Conservation (phyloP, 441 rosid genomes). For the Francoa sonchifolia region DNA sequence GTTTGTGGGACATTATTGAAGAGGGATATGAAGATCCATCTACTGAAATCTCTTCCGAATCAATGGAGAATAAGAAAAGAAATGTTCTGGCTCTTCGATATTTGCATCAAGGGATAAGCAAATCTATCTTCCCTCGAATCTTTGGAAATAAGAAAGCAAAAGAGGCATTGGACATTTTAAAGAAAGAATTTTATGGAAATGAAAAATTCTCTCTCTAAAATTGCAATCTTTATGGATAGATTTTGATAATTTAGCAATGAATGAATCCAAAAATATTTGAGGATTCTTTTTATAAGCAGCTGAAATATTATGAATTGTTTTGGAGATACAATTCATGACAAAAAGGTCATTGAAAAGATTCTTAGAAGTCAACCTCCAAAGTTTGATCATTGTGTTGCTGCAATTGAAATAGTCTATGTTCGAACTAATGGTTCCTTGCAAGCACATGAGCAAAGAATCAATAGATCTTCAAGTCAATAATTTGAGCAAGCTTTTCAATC, state of each 20-base stretch:
- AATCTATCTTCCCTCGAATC: neutral
- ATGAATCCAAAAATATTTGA: neutral
- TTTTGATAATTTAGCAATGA: constrained; percentile 1
- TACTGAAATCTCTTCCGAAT: neutral
- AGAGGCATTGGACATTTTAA: neutral
- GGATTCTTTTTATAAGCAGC: neutral
- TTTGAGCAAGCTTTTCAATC: neutral
- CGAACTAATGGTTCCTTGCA: neutral
- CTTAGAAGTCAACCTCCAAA: neutral
- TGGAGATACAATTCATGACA: neutral
- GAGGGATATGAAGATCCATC: neutral
- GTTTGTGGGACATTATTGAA: neutral
- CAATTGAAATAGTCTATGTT: neutral
- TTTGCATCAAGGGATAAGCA: neutral
- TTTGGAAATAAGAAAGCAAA: neutral
- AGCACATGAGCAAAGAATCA: neutral
- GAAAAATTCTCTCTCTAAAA: neutral
- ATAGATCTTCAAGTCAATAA: neutral
- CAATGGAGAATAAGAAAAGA: too few relatives aligned
- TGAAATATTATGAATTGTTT: neutral
- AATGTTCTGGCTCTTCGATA: too few relatives aligned
- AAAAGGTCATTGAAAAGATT: neutral
- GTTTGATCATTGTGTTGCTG: neutral
- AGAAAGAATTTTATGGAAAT: neutral
- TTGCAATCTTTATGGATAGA: neutral